phyloP scores from a whole-genome alignment of 1,284 basidiomycete genomes.

The Leccinum fallax region DNA sequence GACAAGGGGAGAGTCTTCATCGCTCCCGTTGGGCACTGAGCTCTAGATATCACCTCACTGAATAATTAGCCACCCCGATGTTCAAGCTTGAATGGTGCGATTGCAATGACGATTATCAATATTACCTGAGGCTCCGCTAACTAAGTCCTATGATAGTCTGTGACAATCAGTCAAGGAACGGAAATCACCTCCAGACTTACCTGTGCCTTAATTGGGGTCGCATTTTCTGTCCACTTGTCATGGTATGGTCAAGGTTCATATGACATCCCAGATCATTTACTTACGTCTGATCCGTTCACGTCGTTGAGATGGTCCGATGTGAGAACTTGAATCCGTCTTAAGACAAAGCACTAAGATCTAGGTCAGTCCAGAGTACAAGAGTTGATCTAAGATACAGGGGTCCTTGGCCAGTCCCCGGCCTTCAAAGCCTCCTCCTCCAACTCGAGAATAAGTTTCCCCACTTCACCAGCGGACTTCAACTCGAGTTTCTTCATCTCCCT shows the following conservation, averaged over 20 bases:
- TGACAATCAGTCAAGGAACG: not conserved
- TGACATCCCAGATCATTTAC: not conserved
- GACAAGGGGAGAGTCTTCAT: not conserved
- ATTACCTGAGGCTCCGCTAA: not conserved
- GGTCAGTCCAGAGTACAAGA: not conserved
- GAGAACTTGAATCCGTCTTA: not conserved
- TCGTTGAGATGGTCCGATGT: not conserved
- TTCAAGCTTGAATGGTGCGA: not conserved
- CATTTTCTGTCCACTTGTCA: not conserved
- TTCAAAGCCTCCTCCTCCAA: slow-evolving; percentile 43
- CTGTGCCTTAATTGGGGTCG: not conserved
- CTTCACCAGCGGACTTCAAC: slow-evolving; percentile 47
- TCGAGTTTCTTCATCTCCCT: slow-evolving; percentile 58
- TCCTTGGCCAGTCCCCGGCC: slow-evolving; percentile 27
- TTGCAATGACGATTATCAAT: not conserved
- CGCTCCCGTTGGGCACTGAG: not conserved
- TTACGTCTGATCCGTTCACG: not conserved
- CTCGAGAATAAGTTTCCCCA: slow-evolving; percentile 51
- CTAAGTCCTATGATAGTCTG: not conserved
- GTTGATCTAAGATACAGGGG: slow-evolving; percentile 9
- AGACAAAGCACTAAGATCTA: not conserved
- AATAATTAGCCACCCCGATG: not conserved
- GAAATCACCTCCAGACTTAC: not conserved
- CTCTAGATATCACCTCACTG: not conserved
- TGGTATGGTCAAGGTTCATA: not conserved